Percentiles rank a stretch among this genome's conserved stretches.
These are phyloP conservation scores for Monosporascus sp. DNA, from an alignment of 2,329 filamentous ascomycete species.

Conservation along the genomic window DNA sequence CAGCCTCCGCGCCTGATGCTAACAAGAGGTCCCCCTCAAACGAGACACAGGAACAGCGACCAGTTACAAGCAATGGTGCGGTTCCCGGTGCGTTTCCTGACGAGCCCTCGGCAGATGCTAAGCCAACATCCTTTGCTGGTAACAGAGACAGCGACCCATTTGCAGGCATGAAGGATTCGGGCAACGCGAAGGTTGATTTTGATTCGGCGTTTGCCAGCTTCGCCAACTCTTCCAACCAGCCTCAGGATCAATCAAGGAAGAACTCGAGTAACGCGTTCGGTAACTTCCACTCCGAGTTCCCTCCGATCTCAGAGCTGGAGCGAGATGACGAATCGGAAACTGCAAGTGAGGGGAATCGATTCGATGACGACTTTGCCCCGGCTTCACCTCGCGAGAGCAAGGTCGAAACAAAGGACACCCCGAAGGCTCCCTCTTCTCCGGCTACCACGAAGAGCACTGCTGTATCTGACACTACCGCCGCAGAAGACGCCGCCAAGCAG, in stretches of 20 bases:
- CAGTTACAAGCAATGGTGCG: conserved; percentile 27
- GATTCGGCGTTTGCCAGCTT: conserved; percentile 82
- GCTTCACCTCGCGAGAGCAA: conserved; percentile 43
- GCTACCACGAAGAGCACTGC: conserved; percentile 24
- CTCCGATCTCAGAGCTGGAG: conserved; percentile 84
- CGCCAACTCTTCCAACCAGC: conserved; percentile 45
- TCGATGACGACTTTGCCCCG: conserved; percentile 88
- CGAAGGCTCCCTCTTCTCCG: conserved; percentile 21
- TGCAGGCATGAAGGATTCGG: conserved; percentile 43
- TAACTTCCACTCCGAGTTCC: conserved; percentile 74
- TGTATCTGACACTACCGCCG: conserved; percentile 20
- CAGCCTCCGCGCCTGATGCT: conserved; percentile 27
- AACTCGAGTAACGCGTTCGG: conserved; percentile 42
- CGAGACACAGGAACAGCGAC: conserved; percentile 19
- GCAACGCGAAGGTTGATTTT: conserved; percentile 73
- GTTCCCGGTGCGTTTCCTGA: conserved; percentile 51
- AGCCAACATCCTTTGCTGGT: conserved; percentile 21
- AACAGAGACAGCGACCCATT: conserved; percentile 46
- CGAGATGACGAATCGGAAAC: conserved; percentile 81
- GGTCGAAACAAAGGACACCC: conserved; percentile 19
- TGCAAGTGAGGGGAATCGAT: conserved; percentile 73
- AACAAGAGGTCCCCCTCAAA: conserved; percentile 23
- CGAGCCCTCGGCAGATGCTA: conserved; percentile 26
- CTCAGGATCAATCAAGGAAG: conserved; percentile 37
- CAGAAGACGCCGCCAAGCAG: conserved; percentile 10